Percentiles rank a stretch among this genome's conserved stretches.
Conservation (phyloP, 345 rosid genomes). For the Bretschneidera sinensis region DNA sequence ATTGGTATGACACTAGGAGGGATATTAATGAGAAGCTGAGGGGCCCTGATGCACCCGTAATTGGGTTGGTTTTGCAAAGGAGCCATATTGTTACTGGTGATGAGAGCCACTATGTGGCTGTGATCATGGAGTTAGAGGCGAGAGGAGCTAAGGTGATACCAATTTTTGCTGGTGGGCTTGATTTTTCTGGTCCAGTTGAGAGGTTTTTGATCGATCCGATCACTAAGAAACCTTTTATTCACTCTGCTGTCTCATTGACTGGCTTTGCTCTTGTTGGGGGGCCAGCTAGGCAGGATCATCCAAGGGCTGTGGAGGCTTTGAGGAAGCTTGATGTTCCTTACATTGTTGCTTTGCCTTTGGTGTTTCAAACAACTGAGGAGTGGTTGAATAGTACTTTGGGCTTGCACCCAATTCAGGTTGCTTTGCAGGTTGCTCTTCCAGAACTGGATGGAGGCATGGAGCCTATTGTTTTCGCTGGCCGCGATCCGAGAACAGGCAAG, state of each 20-base stretch:
- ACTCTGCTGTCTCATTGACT: constrained; percentile 77
- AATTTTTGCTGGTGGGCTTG: constrained; percentile 89
- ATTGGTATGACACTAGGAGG: constrained; percentile 85
- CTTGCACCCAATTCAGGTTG: constrained; percentile 97
- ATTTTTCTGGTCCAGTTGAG: constrained; percentile 93
- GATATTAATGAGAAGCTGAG: constrained; percentile 75
- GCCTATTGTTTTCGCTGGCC: constrained; percentile 94
- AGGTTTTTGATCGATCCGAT: constrained; percentile 63
- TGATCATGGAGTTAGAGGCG: constrained; percentile 97
- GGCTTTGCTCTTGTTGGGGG: constrained; percentile 99
- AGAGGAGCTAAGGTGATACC: constrained; percentile 97
- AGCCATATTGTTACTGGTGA: constrained; percentile 99
- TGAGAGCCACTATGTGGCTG: constrained; percentile 94
- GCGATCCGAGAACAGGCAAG: constrained; percentile 95
- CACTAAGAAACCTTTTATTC: constrained; percentile 59
- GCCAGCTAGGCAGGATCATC: constrained; percentile 99
- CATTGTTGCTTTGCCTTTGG: constrained; percentile 86
- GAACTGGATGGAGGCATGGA: constrained; percentile 99
- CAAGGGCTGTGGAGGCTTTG: constrained; percentile 87
- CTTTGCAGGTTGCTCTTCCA: constrained; percentile 95
- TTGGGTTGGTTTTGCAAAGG: constrained; percentile 88
- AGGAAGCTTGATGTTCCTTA: constrained; percentile 94
- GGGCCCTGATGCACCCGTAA: constrained; percentile 57
- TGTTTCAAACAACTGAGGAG: constrained; percentile 97
- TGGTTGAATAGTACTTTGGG: constrained; percentile 96